Base-by-base conservation (phyloP, 345 rosid genomes). In the Euphorbia peplus region DNA sequence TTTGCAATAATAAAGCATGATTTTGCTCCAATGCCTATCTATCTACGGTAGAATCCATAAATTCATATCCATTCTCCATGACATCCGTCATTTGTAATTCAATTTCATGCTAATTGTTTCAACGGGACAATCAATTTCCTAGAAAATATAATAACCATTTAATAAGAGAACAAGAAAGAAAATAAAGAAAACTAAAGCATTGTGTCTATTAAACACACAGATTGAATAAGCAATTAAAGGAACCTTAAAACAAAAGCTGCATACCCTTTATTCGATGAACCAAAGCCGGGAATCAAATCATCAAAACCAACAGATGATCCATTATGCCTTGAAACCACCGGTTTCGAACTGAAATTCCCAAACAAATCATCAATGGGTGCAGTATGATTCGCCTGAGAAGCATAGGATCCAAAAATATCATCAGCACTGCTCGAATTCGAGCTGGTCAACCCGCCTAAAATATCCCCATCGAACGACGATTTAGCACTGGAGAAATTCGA, bases 231-330 rank as follows among this genome's bases (percentile, higher is more conserved):
- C 26, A 22, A 32, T 12, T 30, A 81, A 64, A 14, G 28, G 19
- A 5, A 64, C 29, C 42, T 32, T 10, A 69, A 61, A 30, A 25
- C 41, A 18, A 62, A 28, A 42, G 53, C 28, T 19, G 66, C 79
- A 62, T 71, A 86, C 98, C 91, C 78, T 57, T 66, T 71, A 48
- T 62, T 71, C 0, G 87, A 41, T 21, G 84, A 78, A 75, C 88
- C 93, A 75, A 91, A 91, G 22, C 97, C 98, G 8, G 96, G 89
- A 39, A 90, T 74, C 82, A 90, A 84, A 66, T 85, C 98, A 80
- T 85, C 89, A 44, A 66, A 77, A 73, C 70, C 87, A 73, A 73
- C 74, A n/a, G n/a, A n/a, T n/a, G 78, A 71, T 35, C 69, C 74
- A 48, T 76, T 74, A 63, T 64, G 61, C 52, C 58, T 76, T 6